Percentiles rank a stretch among this genome's conserved stretches.
phyloP scores from a whole-genome alignment of 192 early-diverging fungal genomes.

The Coemansia sp. region DNA sequence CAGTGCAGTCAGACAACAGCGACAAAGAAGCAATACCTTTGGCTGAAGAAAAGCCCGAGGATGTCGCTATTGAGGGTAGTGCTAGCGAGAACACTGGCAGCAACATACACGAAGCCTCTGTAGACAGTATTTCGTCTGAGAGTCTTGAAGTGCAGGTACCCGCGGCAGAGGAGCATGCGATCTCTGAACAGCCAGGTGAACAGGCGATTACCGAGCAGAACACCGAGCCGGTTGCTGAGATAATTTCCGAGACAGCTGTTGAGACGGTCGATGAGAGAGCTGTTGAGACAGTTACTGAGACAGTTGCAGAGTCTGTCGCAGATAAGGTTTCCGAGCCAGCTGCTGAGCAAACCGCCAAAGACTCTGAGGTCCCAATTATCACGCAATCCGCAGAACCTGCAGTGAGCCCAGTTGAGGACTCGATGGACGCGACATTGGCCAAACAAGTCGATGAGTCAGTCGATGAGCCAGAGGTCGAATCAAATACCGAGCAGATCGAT shows the following conservation, averaged over 20 bases:
- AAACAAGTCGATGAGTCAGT: neutral
- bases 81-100: neutral
- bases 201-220: neutral
- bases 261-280: neutral
- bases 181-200: neutral
- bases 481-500: neutral
- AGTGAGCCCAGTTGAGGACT: neutral
- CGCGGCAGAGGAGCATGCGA: too few relatives aligned
- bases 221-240: neutral
- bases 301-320: conserved; percentile 1
- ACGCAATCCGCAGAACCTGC: neutral
- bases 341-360: neutral
- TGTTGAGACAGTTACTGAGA: neutral
- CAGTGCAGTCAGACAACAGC: conserved; percentile 27
- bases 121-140: neutral
- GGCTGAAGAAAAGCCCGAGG: neutral
- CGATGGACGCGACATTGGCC: neutral
- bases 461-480: neutral
- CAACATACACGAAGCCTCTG: neutral
- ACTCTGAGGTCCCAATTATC: neutral
- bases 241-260: neutral
- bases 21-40: conserved; percentile 15
- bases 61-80: neutral
- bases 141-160: neutral
- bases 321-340: neutral